Evolutionary conservation across 2,329 filamentous ascomycete species (phyloP), one percentile per base, ranked within the genome.

Genomic region (Neoscytalidium dimidiatum): DNA sequence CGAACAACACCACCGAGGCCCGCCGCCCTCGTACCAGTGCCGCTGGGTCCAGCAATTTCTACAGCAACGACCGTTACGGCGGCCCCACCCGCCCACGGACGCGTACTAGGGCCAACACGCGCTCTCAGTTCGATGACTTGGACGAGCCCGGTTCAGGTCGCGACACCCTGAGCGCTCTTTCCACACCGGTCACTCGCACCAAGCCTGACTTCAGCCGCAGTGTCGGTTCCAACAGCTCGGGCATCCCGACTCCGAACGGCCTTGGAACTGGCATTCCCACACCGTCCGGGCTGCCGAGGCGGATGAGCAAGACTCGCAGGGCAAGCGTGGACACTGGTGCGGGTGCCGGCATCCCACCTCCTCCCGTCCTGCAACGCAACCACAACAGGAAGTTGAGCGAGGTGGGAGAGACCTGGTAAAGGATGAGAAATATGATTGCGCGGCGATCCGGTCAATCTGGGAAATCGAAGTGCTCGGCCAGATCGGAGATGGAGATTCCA

Each of bases 391-490:
- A 83, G 70, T 76, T 84, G 71, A 84, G 79, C 73, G 83, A 84
- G 65, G 77, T 85, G 51, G 85, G 85, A 46, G 85, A 87, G 75
- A 85, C 83, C n/a, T 87, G 83, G 74, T 87, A 77, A 76, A 52
- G 33, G 43, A 60, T 28, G 56, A 44, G 23, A 46, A 60, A 19
- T 23, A 60, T n/a, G 56, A 60, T 19, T 31, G 46, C 56, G 26
- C 56, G 46, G 56, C 56, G 56, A 60, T 46, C 56, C 56, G 56
- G 56, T 60, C 56, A 46, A 60, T 60, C 56, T 46, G 41, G 56
- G 35, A 46, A 60, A 38, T 56, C 33, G 53, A 58, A 60, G 38
- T 60, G 38, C 41, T 60, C 56, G 41, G 26, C 56, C 56, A 46
- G 56, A 60, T 60, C 38, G 56, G 56, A 60, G 41, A 60, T 46